These are phyloP conservation scores for Fusarium mangiferae DNA, from an alignment of 2,329 filamentous ascomycete species.

Conservation along the genomic window DNA sequence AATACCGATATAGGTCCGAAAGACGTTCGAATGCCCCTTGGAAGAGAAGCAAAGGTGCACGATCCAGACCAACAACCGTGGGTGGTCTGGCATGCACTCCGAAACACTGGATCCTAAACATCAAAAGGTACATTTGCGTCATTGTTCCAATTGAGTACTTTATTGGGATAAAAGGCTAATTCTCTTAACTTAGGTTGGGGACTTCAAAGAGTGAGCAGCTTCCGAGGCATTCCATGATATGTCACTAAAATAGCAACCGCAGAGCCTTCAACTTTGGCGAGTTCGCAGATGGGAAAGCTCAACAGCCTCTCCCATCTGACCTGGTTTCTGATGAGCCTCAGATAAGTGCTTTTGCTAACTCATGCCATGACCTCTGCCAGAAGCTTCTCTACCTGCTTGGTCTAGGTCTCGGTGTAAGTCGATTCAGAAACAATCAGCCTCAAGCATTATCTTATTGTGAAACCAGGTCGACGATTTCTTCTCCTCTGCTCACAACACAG, in stretches of 20 bases:
- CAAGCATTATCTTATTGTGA: conserved; percentile 3
- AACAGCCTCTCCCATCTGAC: conserved; percentile 78
- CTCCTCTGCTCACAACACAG: conserved; percentile 59
- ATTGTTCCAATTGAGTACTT: not conserved
- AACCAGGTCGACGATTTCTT: conserved; percentile 63
- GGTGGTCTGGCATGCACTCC: conserved; percentile 88
- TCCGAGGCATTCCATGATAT: not conserved
- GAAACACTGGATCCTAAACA: conserved; percentile 88
- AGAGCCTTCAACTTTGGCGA: conserved; percentile 94
- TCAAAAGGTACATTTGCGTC: conserved; percentile 67
- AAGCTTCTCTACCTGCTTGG: conserved; percentile 81
- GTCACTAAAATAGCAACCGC: conserved; percentile 4
- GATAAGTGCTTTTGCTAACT: conserved; percentile 72
- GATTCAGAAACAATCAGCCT: not conserved
- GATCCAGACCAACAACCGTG: conserved; percentile 84
- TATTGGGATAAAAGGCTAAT: not conserved
- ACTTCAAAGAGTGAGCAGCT: conserved; percentile 82
- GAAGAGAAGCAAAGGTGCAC: conserved; percentile 79
- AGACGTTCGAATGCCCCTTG: conserved; percentile 75
- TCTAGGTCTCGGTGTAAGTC: conserved; percentile 73
- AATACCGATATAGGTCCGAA: conserved; percentile 61
- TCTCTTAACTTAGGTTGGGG: conserved; percentile 68
- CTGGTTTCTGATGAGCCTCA: conserved; percentile 69
- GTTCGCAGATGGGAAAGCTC: conserved; percentile 73
- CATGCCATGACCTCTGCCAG: conserved; percentile 78